phyloP scores from a whole-genome alignment of 176 grass and related monocot genomes.

The Oryza longistaminata region DNA sequence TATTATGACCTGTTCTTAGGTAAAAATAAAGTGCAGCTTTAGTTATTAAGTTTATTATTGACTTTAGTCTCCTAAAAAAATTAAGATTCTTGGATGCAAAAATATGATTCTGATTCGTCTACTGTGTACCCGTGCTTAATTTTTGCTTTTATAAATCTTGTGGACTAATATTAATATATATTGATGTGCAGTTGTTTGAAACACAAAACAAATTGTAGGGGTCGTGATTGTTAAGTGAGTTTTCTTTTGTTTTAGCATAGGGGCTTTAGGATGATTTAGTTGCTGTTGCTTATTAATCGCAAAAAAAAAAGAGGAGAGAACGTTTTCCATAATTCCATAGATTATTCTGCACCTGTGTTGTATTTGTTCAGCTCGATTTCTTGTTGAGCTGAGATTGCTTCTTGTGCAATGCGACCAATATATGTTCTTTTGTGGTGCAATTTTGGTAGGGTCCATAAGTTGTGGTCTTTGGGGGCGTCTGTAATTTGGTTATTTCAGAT shows the following conservation, averaged over 20 bases:
- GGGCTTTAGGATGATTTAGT: not conserved
- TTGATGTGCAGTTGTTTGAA: not conserved
- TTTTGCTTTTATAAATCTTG: not conserved
- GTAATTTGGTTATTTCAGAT: not conserved
- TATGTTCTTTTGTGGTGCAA: not conserved
- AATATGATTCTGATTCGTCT: constrained; percentile 3
- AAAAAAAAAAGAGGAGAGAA: not conserved
- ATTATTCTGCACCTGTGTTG: not conserved
- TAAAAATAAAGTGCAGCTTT: not conserved
- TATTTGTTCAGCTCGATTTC: not conserved
- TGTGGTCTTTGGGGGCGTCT: not conserved
- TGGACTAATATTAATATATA: not conserved
- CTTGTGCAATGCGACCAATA: not conserved
- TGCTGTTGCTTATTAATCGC: not conserved
- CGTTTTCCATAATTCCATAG: too few species aligned
- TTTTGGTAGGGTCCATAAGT: not conserved
- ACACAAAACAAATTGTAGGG: not conserved
- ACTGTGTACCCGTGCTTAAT: not conserved
- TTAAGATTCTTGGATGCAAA: not conserved
- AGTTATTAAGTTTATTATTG: not conserved
- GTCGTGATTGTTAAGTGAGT: not conserved
- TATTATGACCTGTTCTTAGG: not conserved
- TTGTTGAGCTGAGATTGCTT: not conserved
- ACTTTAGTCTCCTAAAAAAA: constrained; percentile 7
- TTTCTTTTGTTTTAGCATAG: not conserved